phyloP scores from a whole-genome alignment of 208 protist species.

The Trypanosoma congolense region DNA sequence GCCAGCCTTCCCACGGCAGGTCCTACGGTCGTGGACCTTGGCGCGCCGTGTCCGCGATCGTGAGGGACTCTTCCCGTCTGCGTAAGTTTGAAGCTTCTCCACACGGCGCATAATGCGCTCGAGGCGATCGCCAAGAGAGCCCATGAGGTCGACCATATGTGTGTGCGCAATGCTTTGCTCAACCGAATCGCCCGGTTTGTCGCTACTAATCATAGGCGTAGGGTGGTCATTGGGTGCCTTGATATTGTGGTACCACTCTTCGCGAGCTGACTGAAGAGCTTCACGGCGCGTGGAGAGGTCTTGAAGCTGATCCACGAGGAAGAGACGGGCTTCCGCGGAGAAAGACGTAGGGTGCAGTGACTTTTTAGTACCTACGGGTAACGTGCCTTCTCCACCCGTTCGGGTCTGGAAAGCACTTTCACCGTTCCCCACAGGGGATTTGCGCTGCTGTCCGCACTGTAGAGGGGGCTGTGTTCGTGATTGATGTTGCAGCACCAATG shows the following conservation, averaged over 20 bases:
- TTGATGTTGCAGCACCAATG: too few species aligned
- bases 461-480: too few species aligned
- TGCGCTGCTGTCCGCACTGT: too few species aligned
- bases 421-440: too few species aligned
- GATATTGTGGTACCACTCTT: constrained; percentile 26
- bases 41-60: neutral
- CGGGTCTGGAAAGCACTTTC: too few species aligned
- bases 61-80: neutral
- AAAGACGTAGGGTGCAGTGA: constrained; percentile 1
- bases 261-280: constrained; percentile 22
- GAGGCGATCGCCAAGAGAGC: constrained; percentile 25
- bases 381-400: neutral
- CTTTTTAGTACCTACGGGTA: neutral
- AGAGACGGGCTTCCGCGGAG: constrained; percentile 30
- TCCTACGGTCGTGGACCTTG: neutral
- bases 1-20: neutral
- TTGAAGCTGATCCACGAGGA: constrained; percentile 22
- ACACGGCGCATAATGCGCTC: constrained; percentile 22
- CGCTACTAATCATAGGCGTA: neutral
- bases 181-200: neutral
- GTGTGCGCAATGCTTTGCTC: constrained; percentile 2
- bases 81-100: neutral
- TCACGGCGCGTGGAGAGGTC: constrained; percentile 17
- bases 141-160: constrained; percentile 20
- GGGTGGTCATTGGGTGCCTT: neutral